Evolutionary conservation across 345 rosid species (phyloP).

Genomic region (Eutrema yunnanense): DNA sequence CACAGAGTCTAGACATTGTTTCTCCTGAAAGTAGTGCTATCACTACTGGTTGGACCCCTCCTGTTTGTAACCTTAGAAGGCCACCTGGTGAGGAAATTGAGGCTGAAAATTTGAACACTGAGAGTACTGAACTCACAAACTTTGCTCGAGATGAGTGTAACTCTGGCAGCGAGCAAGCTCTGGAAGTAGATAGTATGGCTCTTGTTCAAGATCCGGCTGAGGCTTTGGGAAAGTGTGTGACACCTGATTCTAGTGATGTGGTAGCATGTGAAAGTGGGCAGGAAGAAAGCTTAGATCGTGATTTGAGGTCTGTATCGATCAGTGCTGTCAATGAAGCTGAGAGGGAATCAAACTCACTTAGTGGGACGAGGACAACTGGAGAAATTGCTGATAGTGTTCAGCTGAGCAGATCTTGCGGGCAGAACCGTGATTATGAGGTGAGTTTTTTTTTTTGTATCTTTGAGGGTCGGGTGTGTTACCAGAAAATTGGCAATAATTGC

Average conservation of each 20-base stretch:
- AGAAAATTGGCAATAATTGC: slow-evolving; percentile 27
- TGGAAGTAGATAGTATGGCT: slow-evolving; percentile 24
- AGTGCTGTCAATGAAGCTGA: slow-evolving; percentile 35
- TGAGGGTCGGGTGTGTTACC: slow-evolving; percentile 30
- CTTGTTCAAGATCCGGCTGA: slow-evolving; percentile 33
- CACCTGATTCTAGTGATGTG: slow-evolving; percentile 23
- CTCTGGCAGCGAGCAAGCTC: slow-evolving; percentile 20
- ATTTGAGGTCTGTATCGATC: slow-evolving; percentile 28
- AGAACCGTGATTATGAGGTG: slow-evolving; percentile 45
- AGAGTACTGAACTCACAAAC: slow-evolving; percentile 12
- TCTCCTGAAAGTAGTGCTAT: slow-evolving; percentile 39
- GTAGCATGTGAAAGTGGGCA: slow-evolving; percentile 16
- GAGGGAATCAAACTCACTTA: slow-evolving; percentile 35
- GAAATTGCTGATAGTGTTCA: slow-evolving; percentile 35
- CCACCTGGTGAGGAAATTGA: slow-evolving; percentile 25
- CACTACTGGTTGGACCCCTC: slow-evolving; percentile 39
- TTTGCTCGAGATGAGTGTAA: slow-evolving; percentile 14
- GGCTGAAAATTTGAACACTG: slow-evolving; percentile 17
- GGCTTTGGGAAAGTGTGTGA: slow-evolving; percentile 32
- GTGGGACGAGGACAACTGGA: slow-evolving; percentile 29
- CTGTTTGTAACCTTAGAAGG: slow-evolving; percentile 25
- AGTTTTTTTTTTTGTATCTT: slow-evolving; percentile 33
- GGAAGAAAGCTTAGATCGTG: slow-evolving; percentile 22
- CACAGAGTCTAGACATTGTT: slow-evolving; percentile 37
- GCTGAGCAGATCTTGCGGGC: slow-evolving; percentile 32